Evolutionary conservation across 768 basidiomycete genomes (phyloP).

Genomic region (Krasilnikovozyma curviuscula): DNA sequence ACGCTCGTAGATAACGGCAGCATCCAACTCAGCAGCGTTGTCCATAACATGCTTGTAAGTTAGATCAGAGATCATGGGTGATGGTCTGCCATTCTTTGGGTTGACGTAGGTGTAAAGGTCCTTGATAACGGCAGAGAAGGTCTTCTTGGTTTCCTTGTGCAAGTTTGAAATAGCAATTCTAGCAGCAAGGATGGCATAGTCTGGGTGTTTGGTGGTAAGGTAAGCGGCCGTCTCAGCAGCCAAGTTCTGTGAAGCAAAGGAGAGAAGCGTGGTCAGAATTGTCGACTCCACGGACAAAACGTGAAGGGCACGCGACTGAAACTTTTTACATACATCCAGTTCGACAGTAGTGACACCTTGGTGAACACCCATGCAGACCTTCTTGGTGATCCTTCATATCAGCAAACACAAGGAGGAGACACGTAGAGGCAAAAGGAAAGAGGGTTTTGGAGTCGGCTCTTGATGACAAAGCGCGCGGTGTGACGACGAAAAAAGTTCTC

Average conservation of each 20-base stretch:
- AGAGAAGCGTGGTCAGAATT: background rate
- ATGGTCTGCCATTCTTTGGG: slow-evolving; percentile 72
- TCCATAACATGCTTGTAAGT: slow-evolving; percentile 63
- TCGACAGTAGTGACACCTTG: slow-evolving; percentile 92
- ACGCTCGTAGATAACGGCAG: slow-evolving; percentile 90
- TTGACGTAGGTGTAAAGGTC: slow-evolving; percentile 90
- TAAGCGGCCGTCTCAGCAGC: slow-evolving; percentile 94
- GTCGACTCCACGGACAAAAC: background rate
- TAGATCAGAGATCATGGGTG: slow-evolving; percentile 79
- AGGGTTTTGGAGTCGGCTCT: background rate
- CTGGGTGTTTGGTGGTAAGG: slow-evolving; percentile 89
- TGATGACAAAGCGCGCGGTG: too few species aligned
- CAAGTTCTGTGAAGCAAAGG: slow-evolving; percentile 46
- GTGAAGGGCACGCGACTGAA: background rate
- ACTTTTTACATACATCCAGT: slow-evolving; percentile 79
- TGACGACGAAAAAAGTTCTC: too few species aligned
- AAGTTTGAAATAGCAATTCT: slow-evolving; percentile 96
- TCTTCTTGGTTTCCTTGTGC: slow-evolving; percentile 98
- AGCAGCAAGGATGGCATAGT: slow-evolving; percentile 94
- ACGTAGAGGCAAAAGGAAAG: background rate
- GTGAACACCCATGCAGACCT: slow-evolving; percentile 52
- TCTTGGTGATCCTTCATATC: slow-evolving; percentile 53
- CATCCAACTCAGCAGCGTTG: slow-evolving; percentile 66
- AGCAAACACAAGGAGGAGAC: too few species aligned
- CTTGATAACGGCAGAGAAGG: slow-evolving; percentile 73